phyloP scores from a whole-genome alignment of 2,329 filamentous ascomycete species.

The Fragosphaeria purpurea region DNA sequence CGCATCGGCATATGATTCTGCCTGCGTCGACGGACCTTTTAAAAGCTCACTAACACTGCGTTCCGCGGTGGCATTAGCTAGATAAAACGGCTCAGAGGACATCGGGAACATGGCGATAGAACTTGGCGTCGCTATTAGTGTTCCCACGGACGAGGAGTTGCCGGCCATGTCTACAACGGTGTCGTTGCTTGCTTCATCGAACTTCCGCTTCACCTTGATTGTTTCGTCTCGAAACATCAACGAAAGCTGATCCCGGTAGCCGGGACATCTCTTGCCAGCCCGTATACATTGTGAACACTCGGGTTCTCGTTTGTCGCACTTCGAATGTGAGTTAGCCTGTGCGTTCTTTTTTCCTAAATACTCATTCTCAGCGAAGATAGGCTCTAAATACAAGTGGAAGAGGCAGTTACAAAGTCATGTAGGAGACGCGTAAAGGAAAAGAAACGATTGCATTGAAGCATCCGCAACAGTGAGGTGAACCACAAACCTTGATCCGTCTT shows the following conservation, averaged over 20 bases:
- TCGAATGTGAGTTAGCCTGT: not conserved
- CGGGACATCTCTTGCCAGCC: slow-evolving; percentile 49
- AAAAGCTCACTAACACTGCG: too few relatives aligned
- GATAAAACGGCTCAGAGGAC: too few relatives aligned
- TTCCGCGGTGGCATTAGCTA: too few relatives aligned
- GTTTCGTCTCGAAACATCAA: slow-evolving; percentile 59
- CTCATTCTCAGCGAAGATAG: not conserved
- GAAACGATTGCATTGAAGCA: not conserved
- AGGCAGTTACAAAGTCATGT: not conserved
- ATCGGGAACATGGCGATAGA: too few relatives aligned
- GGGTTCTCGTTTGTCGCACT: slow-evolving; percentile 53
- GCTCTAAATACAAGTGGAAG: not conserved
- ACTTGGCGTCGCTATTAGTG: too few relatives aligned
- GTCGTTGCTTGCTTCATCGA: slow-evolving; percentile 27
- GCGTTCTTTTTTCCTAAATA: not conserved
- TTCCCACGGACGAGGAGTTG: slow-evolving; percentile 3
- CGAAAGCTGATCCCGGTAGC: slow-evolving; percentile 54
- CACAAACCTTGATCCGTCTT: slow-evolving; percentile 43
- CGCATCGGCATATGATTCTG: too few relatives aligned
- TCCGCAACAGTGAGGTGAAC: not conserved
- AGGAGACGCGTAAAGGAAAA: not conserved
- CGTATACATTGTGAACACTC: slow-evolving; percentile 54
- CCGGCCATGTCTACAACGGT: not conserved
- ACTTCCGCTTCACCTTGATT: slow-evolving; percentile 50
- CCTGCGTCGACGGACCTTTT: too few relatives aligned